phyloP scores from a whole-genome alignment of 1,284 basidiomycete species.

The Trametes pubescens region DNA sequence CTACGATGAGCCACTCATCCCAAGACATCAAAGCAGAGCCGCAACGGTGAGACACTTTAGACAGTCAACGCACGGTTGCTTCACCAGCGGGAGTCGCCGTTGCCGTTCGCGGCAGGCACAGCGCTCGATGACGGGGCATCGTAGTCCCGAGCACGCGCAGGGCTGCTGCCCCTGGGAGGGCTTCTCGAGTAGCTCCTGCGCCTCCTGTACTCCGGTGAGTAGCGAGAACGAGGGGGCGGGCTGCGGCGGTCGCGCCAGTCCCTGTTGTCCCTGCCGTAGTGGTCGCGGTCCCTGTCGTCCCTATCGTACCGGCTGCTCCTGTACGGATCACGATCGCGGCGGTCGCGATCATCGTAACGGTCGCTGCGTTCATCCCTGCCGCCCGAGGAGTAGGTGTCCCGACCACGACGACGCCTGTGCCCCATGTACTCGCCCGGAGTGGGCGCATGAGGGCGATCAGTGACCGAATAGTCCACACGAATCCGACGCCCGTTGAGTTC shows the following conservation, averaged over 20 bases:
- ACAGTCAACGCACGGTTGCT: conserved; percentile 32
- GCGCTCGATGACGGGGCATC: conserved; percentile 41
- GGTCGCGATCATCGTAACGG: conserved; percentile 56
- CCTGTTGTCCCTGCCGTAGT: conserved; percentile 50
- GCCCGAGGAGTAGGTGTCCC: conserved; percentile 57
- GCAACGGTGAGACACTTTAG: conserved; percentile 28
- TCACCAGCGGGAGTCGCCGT: conserved; percentile 43
- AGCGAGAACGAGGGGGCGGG: conserved; percentile 67
- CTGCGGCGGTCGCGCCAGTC: conserved; percentile 70
- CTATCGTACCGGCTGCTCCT: conserved; percentile 45
- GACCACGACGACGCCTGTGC: conserved; percentile 76
- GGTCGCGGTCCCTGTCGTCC: conserved; percentile 62
- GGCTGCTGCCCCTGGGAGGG: conserved; percentile 80
- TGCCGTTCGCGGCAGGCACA: conserved; percentile 36
- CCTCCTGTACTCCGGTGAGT: conserved; percentile 78
- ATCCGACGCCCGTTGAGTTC: conserved; percentile 96
- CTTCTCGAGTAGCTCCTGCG: conserved; percentile 81
- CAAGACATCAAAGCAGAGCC: conserved; percentile 33
- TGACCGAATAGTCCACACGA: conserved; percentile 97
- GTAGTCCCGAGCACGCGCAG: conserved; percentile 57
- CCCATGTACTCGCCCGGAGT: conserved; percentile 99
- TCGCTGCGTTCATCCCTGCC: conserved; percentile 51
- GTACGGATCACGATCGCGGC: conserved; percentile 57
- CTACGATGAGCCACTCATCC: conserved; percentile 28
- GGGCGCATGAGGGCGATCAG: conserved; percentile 91